Percentiles rank a stretch among this genome's conserved stretches.
Evolutionary conservation across 192 early-diverging fungal genomes (phyloP).

Genomic region (Backusella mclennaniae): DNA sequence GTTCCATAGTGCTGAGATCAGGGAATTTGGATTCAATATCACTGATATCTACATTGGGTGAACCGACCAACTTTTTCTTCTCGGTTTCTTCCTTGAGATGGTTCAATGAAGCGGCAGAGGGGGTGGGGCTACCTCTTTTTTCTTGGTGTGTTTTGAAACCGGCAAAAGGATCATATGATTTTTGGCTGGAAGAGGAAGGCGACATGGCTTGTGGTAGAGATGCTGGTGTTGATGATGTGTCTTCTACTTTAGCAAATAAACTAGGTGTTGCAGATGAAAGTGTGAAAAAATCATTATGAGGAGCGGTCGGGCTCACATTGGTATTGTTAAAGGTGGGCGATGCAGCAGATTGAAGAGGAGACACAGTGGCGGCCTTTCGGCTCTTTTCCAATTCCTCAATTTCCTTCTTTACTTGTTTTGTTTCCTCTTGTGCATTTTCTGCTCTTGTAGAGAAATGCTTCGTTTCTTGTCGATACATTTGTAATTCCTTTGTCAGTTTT

Average conservation of each 20-base stretch:
- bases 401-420: constrained; percentile 6
- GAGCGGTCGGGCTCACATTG: neutral
- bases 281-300: neutral
- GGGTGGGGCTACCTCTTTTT: neutral
- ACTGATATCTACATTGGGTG: constrained; percentile 27
- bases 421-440: constrained; percentile 14
- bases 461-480: constrained; percentile 16
- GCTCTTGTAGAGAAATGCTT: constrained; percentile 8
- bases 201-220: neutral
- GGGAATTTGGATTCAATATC: constrained; percentile 40
- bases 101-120: constrained; percentile 16
- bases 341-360: neutral
- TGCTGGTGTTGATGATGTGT: neutral
- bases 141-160: constrained; percentile 1
- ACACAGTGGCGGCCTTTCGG: neutral
- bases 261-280: neutral
- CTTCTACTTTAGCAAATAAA: constrained; percentile 14
- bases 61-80: neutral
- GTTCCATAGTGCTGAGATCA: constrained; percentile 36
- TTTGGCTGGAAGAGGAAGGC: neutral
- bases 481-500: constrained; percentile 9
- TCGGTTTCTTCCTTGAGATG: constrained; percentile 18
- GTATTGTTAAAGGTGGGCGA: neutral
- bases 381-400: neutral
- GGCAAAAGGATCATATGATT: constrained; percentile 22